Conservation (phyloP, 2,329 filamentous ascomycete species). For the Colletotrichum kahawae region DNA sequence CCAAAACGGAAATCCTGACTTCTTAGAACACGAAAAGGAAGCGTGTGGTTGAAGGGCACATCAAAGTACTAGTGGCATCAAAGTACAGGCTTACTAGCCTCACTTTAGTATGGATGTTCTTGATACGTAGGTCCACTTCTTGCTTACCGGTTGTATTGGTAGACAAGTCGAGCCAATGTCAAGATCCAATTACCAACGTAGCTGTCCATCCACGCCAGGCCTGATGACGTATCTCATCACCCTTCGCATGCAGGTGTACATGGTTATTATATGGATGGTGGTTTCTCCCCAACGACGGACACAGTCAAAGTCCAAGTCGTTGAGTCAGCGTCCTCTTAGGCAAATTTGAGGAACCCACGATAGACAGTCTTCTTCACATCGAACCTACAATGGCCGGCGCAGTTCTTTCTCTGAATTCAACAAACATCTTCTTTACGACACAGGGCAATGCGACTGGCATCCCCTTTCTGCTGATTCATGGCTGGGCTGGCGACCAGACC, state of each 20-base stretch:
- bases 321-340: not conserved
- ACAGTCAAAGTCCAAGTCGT: not conserved
- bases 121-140: not conserved
- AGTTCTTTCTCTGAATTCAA: not conserved
- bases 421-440: not conserved
- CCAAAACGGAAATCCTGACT: not conserved
- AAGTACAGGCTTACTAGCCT: not conserved
- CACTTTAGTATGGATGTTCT: not conserved
- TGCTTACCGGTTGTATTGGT: not conserved
- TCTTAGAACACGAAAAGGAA: not conserved
- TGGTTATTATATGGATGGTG: not conserved
- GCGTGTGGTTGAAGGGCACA: not conserved
- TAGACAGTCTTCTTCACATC: not conserved
- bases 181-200: not conserved
- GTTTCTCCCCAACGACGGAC: not conserved
- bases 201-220: not conserved
- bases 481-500: not conserved
- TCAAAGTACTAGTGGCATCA: not conserved
- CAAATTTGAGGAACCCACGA: not conserved
- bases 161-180: not conserved
- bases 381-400: not conserved
- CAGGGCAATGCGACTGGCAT: not conserved
- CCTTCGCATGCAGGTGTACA: not conserved
- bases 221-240: not conserved
- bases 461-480: not conserved